Evolutionary conservation across 441 rosid species (phyloP).

Genomic region (Sinapis alba): DNA sequence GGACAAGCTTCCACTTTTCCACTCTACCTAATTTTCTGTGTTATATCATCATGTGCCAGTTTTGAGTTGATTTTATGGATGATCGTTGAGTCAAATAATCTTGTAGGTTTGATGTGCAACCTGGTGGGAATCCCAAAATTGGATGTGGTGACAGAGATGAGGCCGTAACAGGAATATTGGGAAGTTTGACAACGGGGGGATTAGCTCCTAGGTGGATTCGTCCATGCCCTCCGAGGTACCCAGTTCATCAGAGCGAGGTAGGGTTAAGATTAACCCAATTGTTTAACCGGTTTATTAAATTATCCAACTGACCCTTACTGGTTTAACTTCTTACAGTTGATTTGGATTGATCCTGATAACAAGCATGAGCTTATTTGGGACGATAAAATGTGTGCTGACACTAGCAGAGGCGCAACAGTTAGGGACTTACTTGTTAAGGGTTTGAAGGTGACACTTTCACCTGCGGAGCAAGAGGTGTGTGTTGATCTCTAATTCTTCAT

Average conservation of each 20-base stretch:
- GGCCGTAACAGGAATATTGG: constrained; percentile 57
- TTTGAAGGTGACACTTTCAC: constrained; percentile 80
- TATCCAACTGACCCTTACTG: constrained; percentile 14
- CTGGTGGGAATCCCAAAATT: constrained; percentile 69
- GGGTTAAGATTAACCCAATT: constrained; percentile 14
- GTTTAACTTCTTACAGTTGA: constrained; percentile 58
- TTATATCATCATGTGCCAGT: constrained; percentile 21
- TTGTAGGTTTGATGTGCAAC: constrained; percentile 83
- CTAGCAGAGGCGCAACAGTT: constrained; percentile 88
- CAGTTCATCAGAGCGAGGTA: constrained; percentile 86
- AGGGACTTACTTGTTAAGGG: constrained; percentile 89
- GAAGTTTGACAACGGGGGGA: constrained; percentile 57
- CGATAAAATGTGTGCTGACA: constrained; percentile 97
- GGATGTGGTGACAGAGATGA: constrained; percentile 93
- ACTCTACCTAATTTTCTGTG: constrained; percentile 22
- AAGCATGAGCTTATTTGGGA: constrained; percentile 97
- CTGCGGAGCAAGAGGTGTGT: constrained; percentile 80
- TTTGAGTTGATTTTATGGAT: constrained; percentile 18
- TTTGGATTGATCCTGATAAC: constrained; percentile 95
- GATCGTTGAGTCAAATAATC: constrained; percentile 19
- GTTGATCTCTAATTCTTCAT: background rate
- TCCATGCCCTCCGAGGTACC: constrained; percentile 82
- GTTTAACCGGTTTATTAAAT: constrained; percentile 8
- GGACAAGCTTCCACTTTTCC: constrained; percentile 15
- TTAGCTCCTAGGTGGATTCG: constrained; percentile 77